phyloP scores from a whole-genome alignment of 176 grass and related monocot species.

The Lolium multiflorum region DNA sequence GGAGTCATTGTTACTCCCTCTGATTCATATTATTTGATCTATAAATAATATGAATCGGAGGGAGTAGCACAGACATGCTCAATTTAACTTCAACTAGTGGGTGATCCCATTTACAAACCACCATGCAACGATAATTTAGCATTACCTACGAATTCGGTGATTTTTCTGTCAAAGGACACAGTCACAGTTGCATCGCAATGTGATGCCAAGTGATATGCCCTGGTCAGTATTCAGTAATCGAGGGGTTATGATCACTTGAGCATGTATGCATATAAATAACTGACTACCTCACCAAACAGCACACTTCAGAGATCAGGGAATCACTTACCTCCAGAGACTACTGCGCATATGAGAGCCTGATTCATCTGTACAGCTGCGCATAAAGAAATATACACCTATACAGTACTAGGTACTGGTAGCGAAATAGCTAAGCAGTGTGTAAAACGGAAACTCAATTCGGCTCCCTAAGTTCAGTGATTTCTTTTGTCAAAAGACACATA shows the following conservation, averaged over 20 bases:
- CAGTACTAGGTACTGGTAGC: background rate
- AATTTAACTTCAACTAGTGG: background rate
- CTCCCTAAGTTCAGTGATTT: background rate
- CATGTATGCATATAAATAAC: background rate
- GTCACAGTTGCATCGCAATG: background rate
- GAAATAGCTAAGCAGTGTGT: background rate
- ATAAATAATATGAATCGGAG: too few species aligned
- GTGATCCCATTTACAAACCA: background rate
- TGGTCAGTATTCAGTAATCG: background rate
- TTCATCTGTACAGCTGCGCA: constrained; percentile 3
- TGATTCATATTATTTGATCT: too few species aligned
- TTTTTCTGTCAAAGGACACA: background rate
- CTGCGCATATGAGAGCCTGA: background rate
- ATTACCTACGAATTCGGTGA: background rate
- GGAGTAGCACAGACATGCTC: background rate
- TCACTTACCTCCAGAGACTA: background rate
- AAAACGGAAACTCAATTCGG: too few species aligned
- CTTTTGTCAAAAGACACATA: background rate
- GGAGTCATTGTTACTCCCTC: too few species aligned
- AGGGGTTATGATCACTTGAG: background rate
- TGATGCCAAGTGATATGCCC: background rate
- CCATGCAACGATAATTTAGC: background rate
- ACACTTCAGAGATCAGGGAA: background rate
- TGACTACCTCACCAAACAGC: background rate
- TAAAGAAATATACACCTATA: background rate